Conservation (phyloP, 169 alveolate genomes). For the Plasmodium inui region DNA sequence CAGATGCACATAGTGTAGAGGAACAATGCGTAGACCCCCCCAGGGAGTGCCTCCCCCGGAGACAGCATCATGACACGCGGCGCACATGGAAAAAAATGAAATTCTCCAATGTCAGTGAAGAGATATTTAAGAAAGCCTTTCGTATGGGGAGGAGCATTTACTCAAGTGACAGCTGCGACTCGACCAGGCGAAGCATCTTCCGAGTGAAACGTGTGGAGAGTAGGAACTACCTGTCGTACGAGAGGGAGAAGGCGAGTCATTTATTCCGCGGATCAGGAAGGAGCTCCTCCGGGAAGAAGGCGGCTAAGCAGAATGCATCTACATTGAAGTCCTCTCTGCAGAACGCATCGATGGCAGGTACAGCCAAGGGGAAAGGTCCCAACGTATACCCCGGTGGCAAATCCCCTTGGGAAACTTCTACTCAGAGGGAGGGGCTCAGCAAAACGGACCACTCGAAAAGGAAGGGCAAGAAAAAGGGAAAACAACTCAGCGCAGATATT, state of each 20-base stretch:
- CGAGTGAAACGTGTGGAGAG: slow-evolving; percentile 9
- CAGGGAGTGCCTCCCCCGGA: neutral
- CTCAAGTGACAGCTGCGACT: slow-evolving; percentile 45
- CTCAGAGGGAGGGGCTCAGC: neutral
- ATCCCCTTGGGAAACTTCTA: neutral
- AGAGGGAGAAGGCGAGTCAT: neutral
- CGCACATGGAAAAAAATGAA: neutral
- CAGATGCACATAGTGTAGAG: no score
- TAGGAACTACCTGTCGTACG: slow-evolving; percentile 46
- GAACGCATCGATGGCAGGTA: neutral
- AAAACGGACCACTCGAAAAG: neutral
- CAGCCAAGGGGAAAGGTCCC: neutral
- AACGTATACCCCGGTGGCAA: neutral
- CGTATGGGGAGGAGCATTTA: slow-evolving; percentile 12
- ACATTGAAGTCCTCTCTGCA: neutral
- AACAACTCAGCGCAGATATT: neutral
- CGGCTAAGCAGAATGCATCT: neutral
- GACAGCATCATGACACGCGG: neutral
- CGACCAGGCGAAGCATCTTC: neutral
- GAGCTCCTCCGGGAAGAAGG: neutral
- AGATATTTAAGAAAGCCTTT: slow-evolving; percentile 34
- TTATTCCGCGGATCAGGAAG: neutral
- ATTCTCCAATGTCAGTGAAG: neutral
- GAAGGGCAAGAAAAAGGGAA: neutral
- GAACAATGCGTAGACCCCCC: neutral